Conservation (phyloP, 441 rosid genomes). For the Brassica balearica region DNA sequence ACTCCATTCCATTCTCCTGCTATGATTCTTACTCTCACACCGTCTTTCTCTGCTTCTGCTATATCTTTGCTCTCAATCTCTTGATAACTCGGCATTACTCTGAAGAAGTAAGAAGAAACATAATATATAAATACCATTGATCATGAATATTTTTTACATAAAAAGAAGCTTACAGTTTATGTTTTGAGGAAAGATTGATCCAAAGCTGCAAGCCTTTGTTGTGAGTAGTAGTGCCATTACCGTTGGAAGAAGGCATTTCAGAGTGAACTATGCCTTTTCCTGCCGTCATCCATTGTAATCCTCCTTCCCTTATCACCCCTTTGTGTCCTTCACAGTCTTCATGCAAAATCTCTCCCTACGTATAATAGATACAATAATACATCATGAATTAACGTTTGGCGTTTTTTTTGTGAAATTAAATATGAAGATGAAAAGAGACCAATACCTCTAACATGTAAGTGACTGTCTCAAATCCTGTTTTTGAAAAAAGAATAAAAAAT, state of each 20-base stretch:
- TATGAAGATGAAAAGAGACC: slow-evolving; percentile 7
- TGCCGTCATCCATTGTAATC: slow-evolving; percentile 95
- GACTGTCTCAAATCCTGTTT: slow-evolving; percentile 91
- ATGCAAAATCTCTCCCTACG: slow-evolving; percentile 76
- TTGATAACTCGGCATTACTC: slow-evolving; percentile 89
- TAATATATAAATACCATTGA: too few relatives aligned
- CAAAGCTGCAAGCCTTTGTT: slow-evolving; percentile 86
- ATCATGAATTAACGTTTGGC: not conserved
- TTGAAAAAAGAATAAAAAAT: not conserved
- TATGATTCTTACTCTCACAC: slow-evolving; percentile 72
- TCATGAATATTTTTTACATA: not conserved
- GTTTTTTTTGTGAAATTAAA: not conserved
- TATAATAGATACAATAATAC: not conserved
- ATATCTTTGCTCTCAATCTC: slow-evolving; percentile 72
- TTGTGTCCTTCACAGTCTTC: slow-evolving; percentile 93
- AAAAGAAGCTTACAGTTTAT: slow-evolving; percentile 67
- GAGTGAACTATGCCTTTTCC: slow-evolving; percentile 97
- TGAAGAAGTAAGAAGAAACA: not conserved
- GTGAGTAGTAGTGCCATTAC: slow-evolving; percentile 63
- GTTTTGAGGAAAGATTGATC: slow-evolving; percentile 85
- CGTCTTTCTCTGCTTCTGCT: slow-evolving; percentile 64
- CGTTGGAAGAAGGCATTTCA: slow-evolving; percentile 75
- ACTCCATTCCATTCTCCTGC: slow-evolving; percentile 87
- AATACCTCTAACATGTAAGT: slow-evolving; percentile 94
- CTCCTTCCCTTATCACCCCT: slow-evolving; percentile 78